These are phyloP conservation scores for Diaporthe humulicola DNA, from an alignment of 2,329 filamentous ascomycete species.

Conservation along the genomic window DNA sequence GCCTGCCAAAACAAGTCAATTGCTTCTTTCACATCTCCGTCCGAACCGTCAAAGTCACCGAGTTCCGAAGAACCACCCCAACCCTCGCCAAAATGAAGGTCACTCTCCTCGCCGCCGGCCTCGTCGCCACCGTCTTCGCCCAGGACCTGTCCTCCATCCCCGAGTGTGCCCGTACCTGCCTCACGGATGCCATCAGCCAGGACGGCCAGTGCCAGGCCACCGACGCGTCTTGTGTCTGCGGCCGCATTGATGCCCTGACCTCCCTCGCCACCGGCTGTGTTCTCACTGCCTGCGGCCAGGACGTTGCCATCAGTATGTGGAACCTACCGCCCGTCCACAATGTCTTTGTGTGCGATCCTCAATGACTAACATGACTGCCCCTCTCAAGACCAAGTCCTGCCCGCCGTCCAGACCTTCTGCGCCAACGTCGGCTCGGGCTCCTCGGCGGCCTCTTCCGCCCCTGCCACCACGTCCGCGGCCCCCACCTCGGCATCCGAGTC, in stretches of 20 bases:
- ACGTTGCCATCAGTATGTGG: slow-evolving; percentile 15
- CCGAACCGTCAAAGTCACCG: neutral
- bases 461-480: neutral
- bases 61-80: neutral
- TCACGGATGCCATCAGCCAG: slow-evolving; percentile 19
- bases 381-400: slow-evolving; percentile 19
- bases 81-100: slow-evolving; percentile 23
- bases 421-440: slow-evolving; percentile 10
- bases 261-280: slow-evolving; percentile 17
- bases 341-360: neutral
- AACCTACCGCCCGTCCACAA: neutral
- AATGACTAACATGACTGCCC: neutral
- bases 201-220: slow-evolving; percentile 22
- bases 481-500: neutral
- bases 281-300: slow-evolving; percentile 15
- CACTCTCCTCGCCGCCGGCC: slow-evolving; percentile 29
- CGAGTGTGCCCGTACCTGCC: slow-evolving; percentile 5
- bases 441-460: neutral
- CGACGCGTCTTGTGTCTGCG: slow-evolving; percentile 10
- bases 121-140: slow-evolving; percentile 18
- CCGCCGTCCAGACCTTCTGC: slow-evolving; percentile 21
- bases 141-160: slow-evolving; percentile 26
- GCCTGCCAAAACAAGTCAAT: neutral
- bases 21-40: neutral
- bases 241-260: slow-evolving; percentile 14